Evolutionary conservation across 306 rosid genomes (phyloP).

Genomic region (Fragaria vesca): DNA sequence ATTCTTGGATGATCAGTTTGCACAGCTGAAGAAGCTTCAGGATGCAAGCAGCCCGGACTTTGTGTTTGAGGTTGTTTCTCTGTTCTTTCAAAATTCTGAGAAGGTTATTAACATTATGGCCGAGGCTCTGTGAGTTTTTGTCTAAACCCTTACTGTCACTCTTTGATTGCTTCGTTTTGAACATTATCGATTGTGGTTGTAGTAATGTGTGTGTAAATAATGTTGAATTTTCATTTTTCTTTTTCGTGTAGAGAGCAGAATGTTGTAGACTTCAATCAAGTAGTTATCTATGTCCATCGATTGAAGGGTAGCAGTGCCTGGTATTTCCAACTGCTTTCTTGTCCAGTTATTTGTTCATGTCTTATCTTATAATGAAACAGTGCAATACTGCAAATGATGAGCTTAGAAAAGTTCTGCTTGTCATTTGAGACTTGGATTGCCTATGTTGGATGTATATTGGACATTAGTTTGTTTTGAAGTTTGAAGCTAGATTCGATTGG

Average conservation of each 20-base stretch:
- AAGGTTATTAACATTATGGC: constrained; percentile 58
- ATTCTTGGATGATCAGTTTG: constrained; percentile 69
- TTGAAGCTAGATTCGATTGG: background rate
- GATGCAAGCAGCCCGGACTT: constrained; percentile 73
- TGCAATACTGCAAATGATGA: background rate
- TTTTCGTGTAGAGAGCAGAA: constrained; percentile 44
- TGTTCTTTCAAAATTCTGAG: constrained; percentile 76
- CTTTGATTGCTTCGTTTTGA: background rate
- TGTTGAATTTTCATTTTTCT: constrained; percentile 12
- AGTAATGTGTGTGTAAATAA: background rate
- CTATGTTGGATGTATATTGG: too few relatives aligned
- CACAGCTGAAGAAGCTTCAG: constrained; percentile 67
- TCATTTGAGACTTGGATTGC: background rate
- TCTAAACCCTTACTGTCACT: background rate
- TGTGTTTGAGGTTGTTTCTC: constrained; percentile 67
- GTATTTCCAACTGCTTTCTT: constrained; percentile 30
- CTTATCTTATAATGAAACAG: background rate
- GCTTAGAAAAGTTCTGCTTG: background rate
- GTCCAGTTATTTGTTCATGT: background rate
- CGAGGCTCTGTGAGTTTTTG: constrained; percentile 49
- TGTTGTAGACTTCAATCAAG: constrained; percentile 65
- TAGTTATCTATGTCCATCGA: constrained; percentile 75
- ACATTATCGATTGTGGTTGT: background rate
- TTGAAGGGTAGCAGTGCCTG: constrained; percentile 82
- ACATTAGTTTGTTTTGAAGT: background rate